These are phyloP conservation scores for Penicillium angulare DNA, from an alignment of 495 filamentous ascomycete genomes.

Conservation along the genomic window DNA sequence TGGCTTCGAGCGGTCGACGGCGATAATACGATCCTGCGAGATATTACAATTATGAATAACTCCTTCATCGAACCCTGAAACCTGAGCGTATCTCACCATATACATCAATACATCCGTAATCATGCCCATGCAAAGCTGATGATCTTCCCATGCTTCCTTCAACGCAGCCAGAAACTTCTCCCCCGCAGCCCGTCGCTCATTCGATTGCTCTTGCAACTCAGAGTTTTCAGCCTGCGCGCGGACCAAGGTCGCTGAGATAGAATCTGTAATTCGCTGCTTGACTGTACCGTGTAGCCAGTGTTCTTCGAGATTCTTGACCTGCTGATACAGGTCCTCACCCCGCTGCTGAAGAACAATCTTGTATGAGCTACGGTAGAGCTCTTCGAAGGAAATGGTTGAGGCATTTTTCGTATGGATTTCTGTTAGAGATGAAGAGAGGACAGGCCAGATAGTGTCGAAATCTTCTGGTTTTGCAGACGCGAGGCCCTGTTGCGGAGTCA, in stretches of 20 bases:
- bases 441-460: conserved; percentile 79
- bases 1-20: conserved; percentile 65
- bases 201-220: conserved; percentile 54
- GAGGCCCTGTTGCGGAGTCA: conserved; percentile 49
- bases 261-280: conserved; percentile 57
- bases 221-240: conserved; percentile 33
- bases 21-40: conserved; percentile 72
- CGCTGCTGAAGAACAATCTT: conserved; percentile 87
- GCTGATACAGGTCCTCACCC: conserved; percentile 78
- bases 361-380: conserved; percentile 94
- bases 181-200: conserved; percentile 74
- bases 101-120: conserved; percentile 98
- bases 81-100: conserved; percentile 70
- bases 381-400: conserved; percentile 87
- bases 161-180: conserved; percentile 79
- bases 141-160: conserved; percentile 78
- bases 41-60: no score
- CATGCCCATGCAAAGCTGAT: conserved; percentile 95
- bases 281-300: conserved; percentile 72
- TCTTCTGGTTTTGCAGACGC: conserved; percentile 57
- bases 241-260: conserved; percentile 60
- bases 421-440: conserved; percentile 66
- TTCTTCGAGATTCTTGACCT: conserved; percentile 75
- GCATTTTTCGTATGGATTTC: conserved; percentile 94
- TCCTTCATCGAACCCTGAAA: no score